Percentiles rank a stretch among this genome's conserved stretches.
phyloP scores from a whole-genome alignment of 2,329 filamentous ascomycete species.

The Albophoma yamanashiensis region DNA sequence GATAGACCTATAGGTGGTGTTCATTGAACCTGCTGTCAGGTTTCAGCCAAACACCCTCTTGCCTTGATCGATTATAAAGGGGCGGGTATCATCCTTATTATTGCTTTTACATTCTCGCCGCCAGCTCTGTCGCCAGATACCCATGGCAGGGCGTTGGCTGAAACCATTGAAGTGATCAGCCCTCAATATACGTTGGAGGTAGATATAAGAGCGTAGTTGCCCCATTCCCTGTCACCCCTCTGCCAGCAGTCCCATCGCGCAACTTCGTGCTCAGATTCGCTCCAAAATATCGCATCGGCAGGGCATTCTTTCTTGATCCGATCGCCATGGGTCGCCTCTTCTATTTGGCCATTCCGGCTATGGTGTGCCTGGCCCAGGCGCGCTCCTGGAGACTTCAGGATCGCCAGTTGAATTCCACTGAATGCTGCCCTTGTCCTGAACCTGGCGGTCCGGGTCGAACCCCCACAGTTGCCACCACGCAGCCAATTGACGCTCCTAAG shows the following conservation, averaged over 20 bases:
- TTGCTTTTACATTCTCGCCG: neutral
- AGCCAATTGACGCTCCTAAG: constrained; percentile 7
- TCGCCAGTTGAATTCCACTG: constrained; percentile 8
- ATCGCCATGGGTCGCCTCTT: constrained; percentile 14
- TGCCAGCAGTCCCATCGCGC: neutral
- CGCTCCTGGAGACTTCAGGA: constrained; percentile 10
- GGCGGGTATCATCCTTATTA: neutral
- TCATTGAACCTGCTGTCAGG: neutral
- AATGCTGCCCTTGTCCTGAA: constrained; percentile 19
- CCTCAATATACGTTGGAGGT: neutral
- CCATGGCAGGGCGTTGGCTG: neutral
- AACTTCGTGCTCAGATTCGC: neutral
- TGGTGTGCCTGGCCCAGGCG: constrained; percentile 15
- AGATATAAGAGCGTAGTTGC: constrained; percentile 1
- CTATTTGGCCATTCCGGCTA: constrained; percentile 14
- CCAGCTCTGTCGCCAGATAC: neutral
- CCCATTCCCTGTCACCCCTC: neutral
- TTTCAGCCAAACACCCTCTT: neutral
- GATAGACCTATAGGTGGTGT: neutral
- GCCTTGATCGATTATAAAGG: neutral
- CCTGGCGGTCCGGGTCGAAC: constrained; percentile 6
- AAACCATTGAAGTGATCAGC: neutral
- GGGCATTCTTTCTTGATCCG: neutral
- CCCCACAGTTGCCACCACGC: constrained; percentile 16
- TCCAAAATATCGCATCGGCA: neutral